Evolutionary conservation across 805 yeast species (phyloP).

Genomic region (Candida parachauliodes): DNA sequence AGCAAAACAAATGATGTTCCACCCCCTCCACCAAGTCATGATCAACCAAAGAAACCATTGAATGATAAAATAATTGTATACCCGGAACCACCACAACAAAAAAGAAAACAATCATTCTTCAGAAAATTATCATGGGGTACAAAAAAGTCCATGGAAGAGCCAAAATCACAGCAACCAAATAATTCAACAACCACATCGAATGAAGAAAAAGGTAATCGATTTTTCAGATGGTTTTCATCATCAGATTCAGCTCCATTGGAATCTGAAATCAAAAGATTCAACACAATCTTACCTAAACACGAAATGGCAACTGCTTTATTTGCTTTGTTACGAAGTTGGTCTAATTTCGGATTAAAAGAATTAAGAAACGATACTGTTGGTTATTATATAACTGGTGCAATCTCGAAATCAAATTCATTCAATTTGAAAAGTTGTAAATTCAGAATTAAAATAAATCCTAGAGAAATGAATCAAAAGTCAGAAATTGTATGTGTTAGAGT

Average conservation of each 20-base stretch:
- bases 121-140: conserved; percentile 51
- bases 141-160: conserved; percentile 34
- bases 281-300: conserved; percentile 41
- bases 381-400: conserved; percentile 53
- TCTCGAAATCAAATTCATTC: conserved; percentile 58
- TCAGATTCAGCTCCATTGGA: conserved; percentile 20
- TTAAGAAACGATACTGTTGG: conserved; percentile 43
- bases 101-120: conserved; percentile 40
- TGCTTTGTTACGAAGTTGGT: conserved; percentile 65
- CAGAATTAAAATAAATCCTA: conserved; percentile 46
- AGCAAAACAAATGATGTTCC: conserved; percentile 13
- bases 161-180: conserved; percentile 23
- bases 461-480: conserved; percentile 44
- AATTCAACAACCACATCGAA: conserved; percentile 12
- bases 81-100: conserved; percentile 20
- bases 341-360: conserved; percentile 62
- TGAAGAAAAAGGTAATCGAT: conserved; percentile 25
- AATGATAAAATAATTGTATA: conserved; percentile 28
- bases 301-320: conserved; percentile 65
- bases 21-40: conserved; percentile 15
- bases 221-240: conserved; percentile 44
- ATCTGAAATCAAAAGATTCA: conserved; percentile 30
- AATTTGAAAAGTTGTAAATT: conserved; percentile 63
- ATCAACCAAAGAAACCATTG: conserved; percentile 24
- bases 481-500: conserved; percentile 56